A percentile compares a stretch with the other conserved stretches of the same genome.
phyloP scores from a whole-genome alignment of 2,329 filamentous ascomycete genomes.

The Sarocladium kiliense region DNA sequence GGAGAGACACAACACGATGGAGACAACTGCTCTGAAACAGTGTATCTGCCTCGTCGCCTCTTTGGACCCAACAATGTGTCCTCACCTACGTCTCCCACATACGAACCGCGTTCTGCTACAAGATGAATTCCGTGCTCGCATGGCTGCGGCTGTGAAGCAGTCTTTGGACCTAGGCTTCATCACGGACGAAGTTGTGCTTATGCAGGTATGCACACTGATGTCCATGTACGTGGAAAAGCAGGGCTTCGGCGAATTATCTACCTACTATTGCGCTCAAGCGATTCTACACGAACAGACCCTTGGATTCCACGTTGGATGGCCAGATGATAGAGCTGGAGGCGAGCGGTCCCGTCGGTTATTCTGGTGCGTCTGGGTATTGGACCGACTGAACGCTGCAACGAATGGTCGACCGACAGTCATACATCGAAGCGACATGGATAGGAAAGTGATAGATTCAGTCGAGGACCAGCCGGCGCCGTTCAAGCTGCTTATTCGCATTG shows the following conservation, averaged over 20 bases:
- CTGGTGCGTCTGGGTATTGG: slow-evolving; percentile 19
- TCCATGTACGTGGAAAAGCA: slow-evolving; percentile 15
- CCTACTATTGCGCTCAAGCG: slow-evolving; percentile 17
- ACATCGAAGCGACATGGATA: slow-evolving; percentile 18
- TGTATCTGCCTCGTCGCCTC: slow-evolving; percentile 18
- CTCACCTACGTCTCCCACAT: slow-evolving; percentile 14
- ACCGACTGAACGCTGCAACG: slow-evolving; percentile 18
- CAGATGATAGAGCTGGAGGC: slow-evolving; percentile 15
- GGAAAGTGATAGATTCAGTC: slow-evolving; percentile 15
- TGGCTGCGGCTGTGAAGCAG: slow-evolving; percentile 14
- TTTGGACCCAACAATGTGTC: slow-evolving; percentile 14
- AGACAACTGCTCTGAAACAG: slow-evolving; percentile 16
- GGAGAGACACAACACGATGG: slow-evolving; percentile 14
- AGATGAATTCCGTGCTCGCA: slow-evolving; percentile 13
- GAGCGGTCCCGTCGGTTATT: slow-evolving; percentile 16
- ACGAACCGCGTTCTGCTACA: slow-evolving; percentile 11
- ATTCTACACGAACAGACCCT: slow-evolving; percentile 19
- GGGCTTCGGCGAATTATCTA: slow-evolving; percentile 14
- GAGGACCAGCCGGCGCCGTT: slow-evolving; percentile 17
- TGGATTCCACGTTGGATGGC: slow-evolving; percentile 19
- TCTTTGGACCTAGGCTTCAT: slow-evolving; percentile 14
- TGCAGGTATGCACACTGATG: slow-evolving; percentile 15
- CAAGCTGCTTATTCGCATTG: slow-evolving; percentile 17
- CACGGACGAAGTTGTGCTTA: slow-evolving; percentile 12
- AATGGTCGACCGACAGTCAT: slow-evolving; percentile 19